A percentile compares a stretch with the other conserved stretches of the same genome.
Conservation (phyloP, 495 filamentous ascomycete species). For the Penicillium coffeae region DNA sequence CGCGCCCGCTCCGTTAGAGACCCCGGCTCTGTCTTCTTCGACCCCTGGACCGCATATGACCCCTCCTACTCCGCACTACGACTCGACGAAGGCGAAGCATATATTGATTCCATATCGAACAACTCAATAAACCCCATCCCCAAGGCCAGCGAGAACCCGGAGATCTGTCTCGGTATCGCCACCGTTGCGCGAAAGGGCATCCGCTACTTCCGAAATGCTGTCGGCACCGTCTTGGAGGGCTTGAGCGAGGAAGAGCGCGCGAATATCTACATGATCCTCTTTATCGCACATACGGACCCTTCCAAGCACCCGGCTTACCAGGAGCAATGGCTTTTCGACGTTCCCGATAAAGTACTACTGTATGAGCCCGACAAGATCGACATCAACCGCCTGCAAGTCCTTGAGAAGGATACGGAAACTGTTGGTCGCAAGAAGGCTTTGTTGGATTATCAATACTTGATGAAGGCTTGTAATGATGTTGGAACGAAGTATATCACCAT, state of each 20-base stretch:
- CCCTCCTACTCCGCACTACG: conserved; percentile 10
- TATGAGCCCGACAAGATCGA: conserved; percentile 28
- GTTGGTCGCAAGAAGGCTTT: not conserved
- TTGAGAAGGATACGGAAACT: not conserved
- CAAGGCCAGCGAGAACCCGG: conserved; percentile 5
- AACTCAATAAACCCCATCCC: not conserved
- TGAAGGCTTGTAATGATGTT: conserved; percentile 38
- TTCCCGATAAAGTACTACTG: conserved; percentile 44
- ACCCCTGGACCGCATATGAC: conserved; percentile 9
- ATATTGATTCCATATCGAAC: conserved; percentile 5
- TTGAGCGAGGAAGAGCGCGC: conserved; percentile 40
- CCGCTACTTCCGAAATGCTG: conserved; percentile 38
- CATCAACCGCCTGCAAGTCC: not conserved
- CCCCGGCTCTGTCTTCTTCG: conserved; percentile 16
- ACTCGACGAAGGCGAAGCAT: conserved; percentile 5
- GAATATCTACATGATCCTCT: conserved; percentile 41
- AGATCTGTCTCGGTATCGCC: conserved; percentile 18
- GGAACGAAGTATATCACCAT: conserved; percentile 41
- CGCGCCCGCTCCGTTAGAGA: conserved; percentile 5
- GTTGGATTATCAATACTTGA: conserved; percentile 12
- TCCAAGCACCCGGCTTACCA: conserved; percentile 38
- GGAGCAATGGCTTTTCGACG: conserved; percentile 40
- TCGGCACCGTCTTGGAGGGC: conserved; percentile 47
- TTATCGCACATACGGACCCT: conserved; percentile 48
- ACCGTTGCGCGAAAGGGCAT: conserved; percentile 17